phyloP scores from a whole-genome alignment of 768 basidiomycete genomes.

The Dentipellis fragilis region DNA sequence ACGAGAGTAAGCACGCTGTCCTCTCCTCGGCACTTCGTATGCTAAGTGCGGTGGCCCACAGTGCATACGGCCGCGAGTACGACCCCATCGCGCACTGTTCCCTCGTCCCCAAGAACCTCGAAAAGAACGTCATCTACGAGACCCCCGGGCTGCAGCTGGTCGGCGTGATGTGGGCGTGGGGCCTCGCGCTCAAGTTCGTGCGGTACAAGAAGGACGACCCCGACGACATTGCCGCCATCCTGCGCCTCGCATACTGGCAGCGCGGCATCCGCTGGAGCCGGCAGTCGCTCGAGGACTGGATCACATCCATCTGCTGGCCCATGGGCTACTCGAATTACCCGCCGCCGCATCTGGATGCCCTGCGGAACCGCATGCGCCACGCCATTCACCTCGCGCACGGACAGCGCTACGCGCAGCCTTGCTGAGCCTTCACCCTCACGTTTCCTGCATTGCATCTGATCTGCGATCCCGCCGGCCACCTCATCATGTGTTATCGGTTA shows the following conservation, averaged over 20 bases:
- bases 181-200: conserved; percentile 62
- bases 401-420: background rate
- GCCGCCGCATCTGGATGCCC: conserved; percentile 30
- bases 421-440: background rate
- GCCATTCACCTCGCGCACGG: conserved; percentile 28
- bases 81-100: conserved; percentile 53
- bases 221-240: conserved; percentile 54
- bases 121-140: conserved; percentile 42
- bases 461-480: background rate
- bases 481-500: background rate
- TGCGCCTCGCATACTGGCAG: conserved; percentile 47
- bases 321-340: conserved; percentile 52
- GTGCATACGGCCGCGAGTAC: conserved; percentile 21
- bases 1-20: conserved; percentile 36
- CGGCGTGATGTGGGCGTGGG: conserved; percentile 64
- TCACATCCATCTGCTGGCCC: conserved; percentile 46
- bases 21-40: background rate
- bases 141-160: conserved; percentile 45
- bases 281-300: conserved; percentile 45
- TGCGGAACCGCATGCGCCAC: conserved; percentile 42
- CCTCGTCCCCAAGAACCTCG: conserved; percentile 21
- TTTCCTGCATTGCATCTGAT: background rate
- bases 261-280: conserved; percentile 47
- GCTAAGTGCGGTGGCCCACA: conserved; percentile 4
- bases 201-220: conserved; percentile 56